Conservation (phyloP, 805 yeast species). For the Metschnikowia cerradonensis region DNA sequence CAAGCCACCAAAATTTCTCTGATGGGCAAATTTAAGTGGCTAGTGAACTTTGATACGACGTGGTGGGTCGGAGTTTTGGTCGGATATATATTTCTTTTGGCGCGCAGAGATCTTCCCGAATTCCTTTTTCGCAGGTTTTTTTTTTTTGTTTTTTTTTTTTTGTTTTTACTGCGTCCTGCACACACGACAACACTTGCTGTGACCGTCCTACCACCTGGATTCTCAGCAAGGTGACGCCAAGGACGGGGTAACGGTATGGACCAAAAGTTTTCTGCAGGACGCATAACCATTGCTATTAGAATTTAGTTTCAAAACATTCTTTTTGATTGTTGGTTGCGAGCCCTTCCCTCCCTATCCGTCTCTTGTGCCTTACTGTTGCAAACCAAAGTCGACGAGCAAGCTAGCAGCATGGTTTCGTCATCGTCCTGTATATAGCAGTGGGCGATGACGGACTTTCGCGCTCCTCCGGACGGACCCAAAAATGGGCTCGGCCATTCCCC, state of each 20-base stretch:
- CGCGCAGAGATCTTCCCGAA: not conserved
- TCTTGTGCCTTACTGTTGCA: not conserved
- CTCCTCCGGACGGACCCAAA: not conserved
- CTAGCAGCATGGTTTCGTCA: conserved; percentile 8
- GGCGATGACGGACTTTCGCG: conserved; percentile 6
- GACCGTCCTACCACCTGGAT: too few relatives aligned
- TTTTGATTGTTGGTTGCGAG: too few relatives aligned
- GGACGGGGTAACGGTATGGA: too few relatives aligned
- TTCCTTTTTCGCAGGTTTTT: conserved; percentile 1
- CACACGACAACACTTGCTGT: not conserved
- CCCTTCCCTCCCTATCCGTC: too few relatives aligned
- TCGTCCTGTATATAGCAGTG: conserved; percentile 5
- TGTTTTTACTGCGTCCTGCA: conserved; percentile 2
- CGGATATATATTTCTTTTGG: conserved; percentile 1
- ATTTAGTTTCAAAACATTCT: too few relatives aligned
- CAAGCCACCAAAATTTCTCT: too few relatives aligned
- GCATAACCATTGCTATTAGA: accelerated
- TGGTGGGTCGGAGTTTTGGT: not conserved
- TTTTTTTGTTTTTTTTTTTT: not conserved
- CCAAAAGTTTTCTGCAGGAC: too few relatives aligned
- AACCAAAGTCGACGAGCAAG: not conserved
- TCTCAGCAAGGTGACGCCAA: too few relatives aligned
- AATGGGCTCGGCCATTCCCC: not conserved
- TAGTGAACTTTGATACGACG: too few relatives aligned
- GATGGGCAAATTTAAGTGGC: too few relatives aligned